phyloP scores from a whole-genome alignment of 176 grass and related monocot genomes.

The Thalia dealbata region DNA sequence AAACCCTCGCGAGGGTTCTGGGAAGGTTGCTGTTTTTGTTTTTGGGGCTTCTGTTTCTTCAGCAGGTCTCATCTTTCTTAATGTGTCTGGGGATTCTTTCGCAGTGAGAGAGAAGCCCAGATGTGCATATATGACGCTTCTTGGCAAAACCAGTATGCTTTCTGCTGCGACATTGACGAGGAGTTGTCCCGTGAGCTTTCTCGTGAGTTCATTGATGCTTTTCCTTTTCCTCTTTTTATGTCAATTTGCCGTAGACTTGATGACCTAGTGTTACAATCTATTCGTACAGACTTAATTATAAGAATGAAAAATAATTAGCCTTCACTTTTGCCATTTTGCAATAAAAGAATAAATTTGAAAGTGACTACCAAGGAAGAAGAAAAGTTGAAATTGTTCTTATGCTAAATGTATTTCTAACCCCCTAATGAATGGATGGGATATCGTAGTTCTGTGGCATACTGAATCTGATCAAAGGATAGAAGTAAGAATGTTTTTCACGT shows the following conservation, averaged over 20 bases:
- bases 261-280: neutral
- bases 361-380: too few species aligned
- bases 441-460: too few species aligned
- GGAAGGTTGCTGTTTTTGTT: constrained; percentile 34
- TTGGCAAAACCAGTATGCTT: constrained; percentile 48
- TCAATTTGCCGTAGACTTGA: neutral
- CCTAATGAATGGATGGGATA: too few species aligned
- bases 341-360: too few species aligned
- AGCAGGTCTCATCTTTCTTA: neutral
- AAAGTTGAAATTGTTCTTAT: too few species aligned
- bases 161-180: constrained; percentile 64
- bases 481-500: too few species aligned
- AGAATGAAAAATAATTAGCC: too few species aligned
- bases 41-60: neutral
- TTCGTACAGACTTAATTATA: too few species aligned
- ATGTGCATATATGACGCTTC: constrained; percentile 71
- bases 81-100: constrained; percentile 2
- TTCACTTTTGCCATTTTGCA: neutral
- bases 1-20: constrained; percentile 43
- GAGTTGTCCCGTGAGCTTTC: constrained; percentile 43
- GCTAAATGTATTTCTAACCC: too few species aligned
- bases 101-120: constrained; percentile 59
- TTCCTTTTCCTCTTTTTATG: neutral
- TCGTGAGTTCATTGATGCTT: constrained; percentile 27
- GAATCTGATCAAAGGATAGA: too few species aligned